Conservation (phyloP, 768 basidiomycete genomes). For the Dentipellis sp. region DNA sequence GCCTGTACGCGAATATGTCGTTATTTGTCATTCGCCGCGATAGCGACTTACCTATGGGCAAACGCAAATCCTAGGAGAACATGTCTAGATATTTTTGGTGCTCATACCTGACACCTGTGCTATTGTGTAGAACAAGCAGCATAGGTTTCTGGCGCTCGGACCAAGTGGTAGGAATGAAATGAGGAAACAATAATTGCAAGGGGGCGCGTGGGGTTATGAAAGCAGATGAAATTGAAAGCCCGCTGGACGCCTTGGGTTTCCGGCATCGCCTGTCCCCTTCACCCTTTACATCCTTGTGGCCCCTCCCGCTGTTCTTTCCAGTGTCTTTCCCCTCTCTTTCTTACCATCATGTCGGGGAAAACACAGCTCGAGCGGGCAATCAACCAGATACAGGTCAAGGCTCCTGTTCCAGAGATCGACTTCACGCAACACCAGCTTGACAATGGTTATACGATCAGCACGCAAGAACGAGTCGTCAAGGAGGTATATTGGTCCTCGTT, state of each 20-base stretch:
- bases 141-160: not conserved
- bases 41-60: too few relatives aligned
- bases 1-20: too few relatives aligned
- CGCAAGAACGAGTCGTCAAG: constrained; percentile 92
- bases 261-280: not conserved
- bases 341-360: constrained; percentile 10
- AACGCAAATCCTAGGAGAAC: too few relatives aligned
- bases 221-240: not conserved
- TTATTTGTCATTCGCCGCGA: too few relatives aligned
- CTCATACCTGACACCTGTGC: too few relatives aligned
- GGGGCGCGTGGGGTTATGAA: not conserved
- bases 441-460: constrained; percentile 85
- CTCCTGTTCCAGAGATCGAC: constrained; percentile 59
- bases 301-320: not conserved
- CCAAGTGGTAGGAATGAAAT: too few relatives aligned
- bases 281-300: not conserved
- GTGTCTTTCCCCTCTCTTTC: not conserved
- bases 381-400: constrained; percentile 47
- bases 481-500: constrained; percentile 48
- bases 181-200: too few relatives aligned
- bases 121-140: not conserved
- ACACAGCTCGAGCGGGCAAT: constrained; percentile 60
- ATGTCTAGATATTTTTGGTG: too few relatives aligned
- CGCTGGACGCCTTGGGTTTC: not conserved
- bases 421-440: constrained; percentile 90